A percentile compares a stretch with the other conserved stretches of the same genome.
phyloP scores from a whole-genome alignment of 2,329 filamentous ascomycete species.

The Cadophora sp. region DNA sequence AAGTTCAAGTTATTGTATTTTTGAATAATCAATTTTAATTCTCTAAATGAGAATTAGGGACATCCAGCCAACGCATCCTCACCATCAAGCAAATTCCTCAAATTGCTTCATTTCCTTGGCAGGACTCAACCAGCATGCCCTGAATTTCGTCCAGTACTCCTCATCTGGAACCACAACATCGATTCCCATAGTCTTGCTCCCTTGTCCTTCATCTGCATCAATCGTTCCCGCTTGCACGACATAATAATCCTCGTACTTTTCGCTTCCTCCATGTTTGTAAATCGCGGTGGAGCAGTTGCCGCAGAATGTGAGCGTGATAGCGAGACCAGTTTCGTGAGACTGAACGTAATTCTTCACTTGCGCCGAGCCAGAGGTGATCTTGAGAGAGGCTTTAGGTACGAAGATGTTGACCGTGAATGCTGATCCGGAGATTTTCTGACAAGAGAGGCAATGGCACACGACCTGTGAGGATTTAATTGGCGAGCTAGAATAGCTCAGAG shows the following conservation, averaged over 20 bases:
- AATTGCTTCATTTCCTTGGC: conserved; percentile 11
- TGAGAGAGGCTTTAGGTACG: conserved; percentile 10
- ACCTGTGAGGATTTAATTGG: background rate
- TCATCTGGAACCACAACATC: conserved; percentile 12
- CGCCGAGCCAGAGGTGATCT: conserved; percentile 5
- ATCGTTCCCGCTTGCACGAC: conserved; percentile 10
- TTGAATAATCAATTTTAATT: background rate
- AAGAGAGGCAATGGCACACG: conserved; percentile 20
- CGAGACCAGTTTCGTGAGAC: conserved; percentile 14
- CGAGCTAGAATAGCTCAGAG: background rate
- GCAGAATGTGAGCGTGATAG: conserved; percentile 16
- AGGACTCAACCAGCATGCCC: conserved; percentile 11
- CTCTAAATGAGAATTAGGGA: background rate
- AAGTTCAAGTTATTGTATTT: background rate
- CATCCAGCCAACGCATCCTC: background rate
- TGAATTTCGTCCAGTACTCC: conserved; percentile 20
- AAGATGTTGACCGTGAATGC: conserved; percentile 21
- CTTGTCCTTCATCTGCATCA: conserved; percentile 13
- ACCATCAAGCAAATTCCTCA: conserved; percentile 12
- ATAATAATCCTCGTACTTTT: conserved; percentile 18
- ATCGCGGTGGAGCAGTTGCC: conserved; percentile 8
- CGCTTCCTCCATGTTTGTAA: conserved; percentile 19
- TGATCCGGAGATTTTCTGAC: conserved; percentile 18
- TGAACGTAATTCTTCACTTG: conserved; percentile 9
- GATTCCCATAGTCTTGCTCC: background rate